phyloP scores from a whole-genome alignment of 108 stramenopile species.

The Cyclotella kingstonii region DNA sequence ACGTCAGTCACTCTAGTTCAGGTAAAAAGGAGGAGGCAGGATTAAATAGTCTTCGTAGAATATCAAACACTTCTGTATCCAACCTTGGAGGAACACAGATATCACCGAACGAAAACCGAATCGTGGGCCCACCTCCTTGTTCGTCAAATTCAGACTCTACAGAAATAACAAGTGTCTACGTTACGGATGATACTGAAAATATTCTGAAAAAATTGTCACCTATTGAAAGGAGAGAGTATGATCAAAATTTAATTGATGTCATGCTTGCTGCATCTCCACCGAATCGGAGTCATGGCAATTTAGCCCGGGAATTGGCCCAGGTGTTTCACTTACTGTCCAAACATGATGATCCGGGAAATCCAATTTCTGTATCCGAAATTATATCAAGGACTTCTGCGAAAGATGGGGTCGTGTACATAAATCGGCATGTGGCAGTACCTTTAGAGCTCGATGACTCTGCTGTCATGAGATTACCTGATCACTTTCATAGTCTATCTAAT shows the following conservation, averaged over 20 bases:
- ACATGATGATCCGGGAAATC: constrained; percentile 43
- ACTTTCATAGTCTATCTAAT: neutral
- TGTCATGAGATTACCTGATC: neutral
- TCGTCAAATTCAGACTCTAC: constrained; percentile 9
- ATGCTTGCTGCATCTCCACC: constrained; percentile 58
- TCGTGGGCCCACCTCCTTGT: neutral
- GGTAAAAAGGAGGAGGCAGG: neutral
- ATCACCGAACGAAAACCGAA: constrained; percentile 14
- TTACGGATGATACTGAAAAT: neutral
- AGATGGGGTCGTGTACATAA: constrained; percentile 74
- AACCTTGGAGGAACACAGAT: neutral
- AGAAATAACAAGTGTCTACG: neutral
- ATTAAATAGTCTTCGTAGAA: constrained; percentile 7
- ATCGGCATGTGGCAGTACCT: constrained; percentile 76
- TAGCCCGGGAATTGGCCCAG: constrained; percentile 67
- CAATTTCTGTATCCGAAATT: constrained; percentile 43
- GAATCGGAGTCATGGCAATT: constrained; percentile 56
- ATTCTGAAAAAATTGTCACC: constrained; percentile 14
- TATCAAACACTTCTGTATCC: neutral
- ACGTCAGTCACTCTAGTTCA: neutral
- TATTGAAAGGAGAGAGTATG: constrained; percentile 44
- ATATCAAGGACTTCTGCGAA: constrained; percentile 41
- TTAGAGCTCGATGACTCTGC: constrained; percentile 52
- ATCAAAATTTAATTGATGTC: constrained; percentile 69
- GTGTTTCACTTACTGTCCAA: constrained; percentile 71